phyloP scores from a whole-genome alignment of 1,284 basidiomycete genomes.

The Boletus holoroseus region DNA sequence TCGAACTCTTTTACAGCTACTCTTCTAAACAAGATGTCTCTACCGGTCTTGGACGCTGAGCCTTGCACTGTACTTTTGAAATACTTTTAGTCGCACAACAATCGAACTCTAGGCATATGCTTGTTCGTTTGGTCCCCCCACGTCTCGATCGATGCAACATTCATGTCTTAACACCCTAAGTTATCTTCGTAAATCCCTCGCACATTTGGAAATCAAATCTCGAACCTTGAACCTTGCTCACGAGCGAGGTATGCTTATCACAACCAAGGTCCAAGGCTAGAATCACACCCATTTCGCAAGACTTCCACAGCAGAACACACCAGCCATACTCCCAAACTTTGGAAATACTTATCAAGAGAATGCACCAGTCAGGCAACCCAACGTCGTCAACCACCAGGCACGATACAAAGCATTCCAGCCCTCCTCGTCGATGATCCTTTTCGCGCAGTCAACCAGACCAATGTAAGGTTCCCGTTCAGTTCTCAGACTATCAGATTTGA shows the following conservation, averaged over 20 bases:
- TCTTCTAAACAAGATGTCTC: too few relatives aligned
- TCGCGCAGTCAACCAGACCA: conserved; percentile 72
- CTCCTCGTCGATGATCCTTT: conserved; percentile 80
- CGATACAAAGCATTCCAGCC: conserved; percentile 74
- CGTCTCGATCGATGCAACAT: too few relatives aligned
- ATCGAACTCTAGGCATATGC: too few relatives aligned
- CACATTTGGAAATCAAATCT: neutral
- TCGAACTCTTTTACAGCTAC: too few relatives aligned
- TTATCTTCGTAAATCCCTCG: neutral
- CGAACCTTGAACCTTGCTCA: too few relatives aligned
- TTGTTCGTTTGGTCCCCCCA: too few relatives aligned
- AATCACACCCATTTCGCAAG: neutral
- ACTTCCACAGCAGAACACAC: neutral
- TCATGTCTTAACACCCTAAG: too few relatives aligned
- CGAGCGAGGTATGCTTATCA: too few relatives aligned
- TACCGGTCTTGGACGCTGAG: too few relatives aligned
- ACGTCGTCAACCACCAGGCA: conserved; percentile 82
- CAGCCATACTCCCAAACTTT: neutral
- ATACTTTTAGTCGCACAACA: too few relatives aligned
- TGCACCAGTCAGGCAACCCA: conserved; percentile 58
- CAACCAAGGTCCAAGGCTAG: neutral
- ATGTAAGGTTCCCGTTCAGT: conserved; percentile 84
- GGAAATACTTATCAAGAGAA: conserved; percentile 38
- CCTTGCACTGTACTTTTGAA: too few relatives aligned
- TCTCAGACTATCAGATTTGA: conserved; percentile 48